Percentiles rank a stretch among this genome's conserved stretches.
Conservation (phyloP, 2,329 filamentous ascomycete genomes). For the Clarireedia monteithiana region DNA sequence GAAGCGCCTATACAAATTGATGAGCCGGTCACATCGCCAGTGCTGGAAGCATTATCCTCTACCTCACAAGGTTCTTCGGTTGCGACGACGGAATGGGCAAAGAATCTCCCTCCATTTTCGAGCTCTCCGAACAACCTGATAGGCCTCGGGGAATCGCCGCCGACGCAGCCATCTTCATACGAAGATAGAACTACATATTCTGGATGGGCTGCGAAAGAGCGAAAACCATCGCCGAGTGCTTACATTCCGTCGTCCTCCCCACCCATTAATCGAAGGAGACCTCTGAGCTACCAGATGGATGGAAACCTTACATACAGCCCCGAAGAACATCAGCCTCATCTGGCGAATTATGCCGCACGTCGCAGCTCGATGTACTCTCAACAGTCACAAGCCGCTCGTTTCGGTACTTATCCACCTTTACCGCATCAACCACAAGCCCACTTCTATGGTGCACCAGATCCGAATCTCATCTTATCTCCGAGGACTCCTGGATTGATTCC, state of each 20-base stretch:
- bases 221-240: conserved; percentile 20
- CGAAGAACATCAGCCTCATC: conserved; percentile 42
- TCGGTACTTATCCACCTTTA: conserved; percentile 51
- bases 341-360: conserved; percentile 34
- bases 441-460: conserved; percentile 67
- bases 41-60: conserved; percentile 27
- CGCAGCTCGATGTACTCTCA: conserved; percentile 47
- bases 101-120: conserved; percentile 34
- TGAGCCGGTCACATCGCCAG: conserved; percentile 22
- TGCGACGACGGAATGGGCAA: conserved; percentile 37
- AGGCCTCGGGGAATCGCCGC: conserved; percentile 38
- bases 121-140: conserved; percentile 35
- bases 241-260: conserved; percentile 27
- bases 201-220: conserved; percentile 27
- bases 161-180: conserved; percentile 29
- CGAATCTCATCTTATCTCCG: conserved; percentile 51
- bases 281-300: conserved; percentile 44
- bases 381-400: conserved; percentile 32
- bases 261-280: conserved; percentile 34
- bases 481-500: conserved; percentile 48
- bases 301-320: conserved; percentile 25
- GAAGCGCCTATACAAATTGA: conserved; percentile 17
- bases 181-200: conserved; percentile 24
- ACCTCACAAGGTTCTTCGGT: conserved; percentile 20
- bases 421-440: conserved; percentile 71